Base-by-base conservation (phyloP, 2,329 filamentous ascomycete species). In the Fusarium piperis region DNA sequence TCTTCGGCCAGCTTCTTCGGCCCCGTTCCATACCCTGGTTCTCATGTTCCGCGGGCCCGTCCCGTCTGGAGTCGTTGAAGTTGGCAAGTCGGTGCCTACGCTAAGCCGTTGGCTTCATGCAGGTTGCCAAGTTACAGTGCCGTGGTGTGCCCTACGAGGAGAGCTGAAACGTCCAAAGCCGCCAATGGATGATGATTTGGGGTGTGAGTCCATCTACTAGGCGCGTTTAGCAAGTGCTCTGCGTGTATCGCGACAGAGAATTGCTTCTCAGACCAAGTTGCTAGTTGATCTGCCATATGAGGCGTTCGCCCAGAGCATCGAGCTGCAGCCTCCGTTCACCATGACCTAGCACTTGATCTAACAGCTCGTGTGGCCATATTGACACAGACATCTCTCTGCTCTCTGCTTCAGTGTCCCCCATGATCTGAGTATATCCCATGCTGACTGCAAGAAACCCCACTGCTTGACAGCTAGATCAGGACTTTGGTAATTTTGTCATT, bases 401-500 rank as follows among this genome's bases (percentile, higher is more conserved):
- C 44, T 51, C 44, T 30, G 16, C 44, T 51, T 30, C 44, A 15
- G 11, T 30, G 26, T n/a, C 44, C 44, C 26, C 44, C 44, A 51
- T 51, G 44, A 30, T 51, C 44, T 30, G 44, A 51, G 44, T 51
- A 30, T n/a, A 51, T 51, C 26, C 44, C 44, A 18, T 51, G 44
- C 44, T 51, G 11, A 30, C 23, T 48, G 16, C 16, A 51, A 55
- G 51, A 35, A 16, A 23, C 30, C 36, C 51, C 39, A 33, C 59
- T 62, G 30, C 36, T 32, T 57, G 28, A 51, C 16, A 48, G 7
- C 35, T 39, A 13, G 26, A 62, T 16, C 15, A 46, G 52, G 33
- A 44, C 18, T 26, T 36, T 36, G 20, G 30, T 26, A 51, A 66
- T 51, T 60, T 39, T 51, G 48, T 70, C 46, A n/a, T 72, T 62